A percentile compares a stretch with the other conserved stretches of the same genome.
Evolutionary conservation across 768 basidiomycete species (phyloP).

Genomic region (Xerocomus brunneocitrinus): DNA sequence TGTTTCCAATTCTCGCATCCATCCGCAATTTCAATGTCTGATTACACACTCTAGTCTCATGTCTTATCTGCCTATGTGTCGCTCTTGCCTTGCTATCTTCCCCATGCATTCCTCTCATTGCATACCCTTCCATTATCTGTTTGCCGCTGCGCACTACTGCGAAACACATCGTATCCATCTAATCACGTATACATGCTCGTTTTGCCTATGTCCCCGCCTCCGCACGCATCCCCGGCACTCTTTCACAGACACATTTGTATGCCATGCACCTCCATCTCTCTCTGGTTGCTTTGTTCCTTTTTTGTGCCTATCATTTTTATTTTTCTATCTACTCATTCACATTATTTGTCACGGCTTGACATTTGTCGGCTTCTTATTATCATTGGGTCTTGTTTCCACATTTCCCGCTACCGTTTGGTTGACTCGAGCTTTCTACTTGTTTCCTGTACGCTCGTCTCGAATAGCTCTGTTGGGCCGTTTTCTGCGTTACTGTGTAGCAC

Average conservation of each 20-base stretch:
- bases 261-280: constrained; percentile 15
- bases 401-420: constrained; percentile 9
- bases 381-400: constrained; percentile 10
- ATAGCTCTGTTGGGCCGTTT: constrained; percentile 23
- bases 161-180: constrained; percentile 35
- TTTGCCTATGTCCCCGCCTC: constrained; percentile 26
- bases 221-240: constrained; percentile 19
- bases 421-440: constrained; percentile 28
- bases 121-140: constrained; percentile 19
- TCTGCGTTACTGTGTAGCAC: constrained; percentile 32
- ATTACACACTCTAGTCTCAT: constrained; percentile 35
- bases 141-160: constrained; percentile 30
- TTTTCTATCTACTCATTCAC: constrained; percentile 28
- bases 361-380: constrained; percentile 28
- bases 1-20: constrained; percentile 33
- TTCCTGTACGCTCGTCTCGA: constrained; percentile 29
- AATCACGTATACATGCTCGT: constrained; percentile 32
- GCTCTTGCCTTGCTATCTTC: constrained; percentile 36
- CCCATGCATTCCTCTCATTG: constrained; percentile 29
- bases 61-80: constrained; percentile 34
- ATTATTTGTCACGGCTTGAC: constrained; percentile 25
- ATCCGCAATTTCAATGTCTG: constrained; percentile 36
- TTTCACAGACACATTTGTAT: constrained; percentile 25
- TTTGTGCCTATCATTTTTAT: constrained; percentile 25
- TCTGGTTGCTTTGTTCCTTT: constrained; percentile 24